Base-by-base conservation (phyloP, 208 protist genomes). In the Leishmania major region DNA sequence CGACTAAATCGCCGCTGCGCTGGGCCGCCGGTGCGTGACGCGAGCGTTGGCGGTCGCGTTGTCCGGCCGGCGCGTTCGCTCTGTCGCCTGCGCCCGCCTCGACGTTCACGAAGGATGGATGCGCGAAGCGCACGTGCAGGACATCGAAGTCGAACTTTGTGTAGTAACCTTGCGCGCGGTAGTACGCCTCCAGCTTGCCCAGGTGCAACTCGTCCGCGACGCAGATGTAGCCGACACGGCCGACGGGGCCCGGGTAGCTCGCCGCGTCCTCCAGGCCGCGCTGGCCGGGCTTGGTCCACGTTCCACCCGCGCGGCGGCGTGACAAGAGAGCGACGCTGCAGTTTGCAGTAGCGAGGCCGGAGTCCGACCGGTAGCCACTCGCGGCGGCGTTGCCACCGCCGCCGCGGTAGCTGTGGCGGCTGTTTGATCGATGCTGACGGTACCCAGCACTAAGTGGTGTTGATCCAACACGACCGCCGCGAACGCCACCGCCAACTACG, bases 121-220 rank as follows among this genome's bases (percentile, higher is more conserved):
- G 90, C 11, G 92, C 88, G 57, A 95, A 92, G 64, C 92, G 88
- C 67, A 95, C 87, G 80, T 95, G 92, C 67, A 95, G 76, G 13
- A 95, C 92, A 75, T 92, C 92, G 75, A 94, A 93, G 82, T 92
- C 92, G 83, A 93, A 95, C 75, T 95, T 95, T 25, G 92, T 93
- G 84, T 91, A 92, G 83, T 95, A 95, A 5, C 92, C 90, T 81
- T 92, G 90, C 35, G 80, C 64, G 8, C 83, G 75, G 80, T 94
- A 95, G 80, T 94, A 84, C 28, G 77, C 77, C 84, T 95, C 90
- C 60, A 95, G 77, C 57, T 88, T 90, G n/a, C 83, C 88, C 15
- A 95, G 83, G 55, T 87, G 81, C 78, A 95, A 88, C 83, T 95
- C 92, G 40, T 95, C 92, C 8, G 92, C 92, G 4, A 95, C 92